Evolutionary conservation across 2,329 filamentous ascomycete species (phyloP), one percentile per base, ranked within the genome.

Genomic region (Neurospora sp.): DNA sequence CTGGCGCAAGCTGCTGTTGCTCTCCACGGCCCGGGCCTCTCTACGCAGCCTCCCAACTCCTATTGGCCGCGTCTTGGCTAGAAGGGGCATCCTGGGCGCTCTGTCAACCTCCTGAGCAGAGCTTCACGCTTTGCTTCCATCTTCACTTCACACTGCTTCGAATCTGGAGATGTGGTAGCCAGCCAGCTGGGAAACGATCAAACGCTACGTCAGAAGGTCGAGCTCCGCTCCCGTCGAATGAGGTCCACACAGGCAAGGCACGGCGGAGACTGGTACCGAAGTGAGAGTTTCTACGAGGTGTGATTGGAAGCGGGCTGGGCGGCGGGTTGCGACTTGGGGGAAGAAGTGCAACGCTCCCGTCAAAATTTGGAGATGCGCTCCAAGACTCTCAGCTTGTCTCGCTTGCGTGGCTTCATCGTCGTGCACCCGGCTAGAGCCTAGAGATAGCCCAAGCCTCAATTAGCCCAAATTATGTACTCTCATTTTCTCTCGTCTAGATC

Each of bases 121-220:
- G 12, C 52, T 57, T 57, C 23, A 28, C 23, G 23, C 46, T 33
- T 57, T 57, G 23, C 46, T 28, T 33, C 28, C 28, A 33, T 33
- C 28, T 6, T 28, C 46, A 17, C 46, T 33, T 33, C 23, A 62
- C 52, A 33, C 23, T 62, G 52, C 52, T 62, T 62, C 52, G 52
- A 33, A 17, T 62, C 52, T 66, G 69, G 67, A 36, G 23, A 43
- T 36, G 67, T 23, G 19, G 23, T 33, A 33, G 66, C 37, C 23
- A 62, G 43, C 62, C 68, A 69, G 67, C 70, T 69, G 70, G 71
- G 69, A 70, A 68, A 38, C 65, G 70, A 73, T 71, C 70, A 69
- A 66, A 69, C 67, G 72, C 73, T 73, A 74, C 73, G 72, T 74
- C 73, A 74, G 72, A 71, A 70, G 46, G 57, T 23, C 65, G 28